Conservation (phyloP, 176 grass and related monocot species). For the Rhynchospora pubera region DNA sequence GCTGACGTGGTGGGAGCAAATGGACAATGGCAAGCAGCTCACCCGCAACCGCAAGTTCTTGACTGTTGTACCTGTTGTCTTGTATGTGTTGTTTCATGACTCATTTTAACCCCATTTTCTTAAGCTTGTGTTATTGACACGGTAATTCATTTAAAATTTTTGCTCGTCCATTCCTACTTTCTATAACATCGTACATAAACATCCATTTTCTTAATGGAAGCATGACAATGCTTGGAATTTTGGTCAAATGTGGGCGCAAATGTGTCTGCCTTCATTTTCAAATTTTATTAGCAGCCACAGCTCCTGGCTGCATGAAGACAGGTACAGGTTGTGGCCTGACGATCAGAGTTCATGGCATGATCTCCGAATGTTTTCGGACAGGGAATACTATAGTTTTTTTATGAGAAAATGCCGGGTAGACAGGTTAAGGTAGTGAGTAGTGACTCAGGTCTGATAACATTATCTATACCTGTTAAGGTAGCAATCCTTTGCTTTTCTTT, state of each 20-base stretch:
- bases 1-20: constrained; percentile 94
- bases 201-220: background rate
- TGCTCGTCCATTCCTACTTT: background rate
- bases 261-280: background rate
- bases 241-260: background rate
- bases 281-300: background rate
- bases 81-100: constrained; percentile 32
- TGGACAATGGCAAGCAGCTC: constrained; percentile 90
- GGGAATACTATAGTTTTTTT: background rate
- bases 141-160: background rate
- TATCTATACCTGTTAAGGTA: background rate
- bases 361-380: background rate
- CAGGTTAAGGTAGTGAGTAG: background rate
- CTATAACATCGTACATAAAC: background rate
- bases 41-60: constrained; percentile 87
- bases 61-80: constrained; percentile 64
- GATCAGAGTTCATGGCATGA: background rate
- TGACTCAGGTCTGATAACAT: background rate
- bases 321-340: background rate
- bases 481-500: background rate
- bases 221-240: background rate
- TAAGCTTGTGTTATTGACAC: background rate
- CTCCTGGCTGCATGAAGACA: background rate
- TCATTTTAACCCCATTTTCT: background rate
- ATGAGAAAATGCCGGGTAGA: background rate